Percentiles rank a stretch among this genome's conserved stretches.
These are phyloP conservation scores for Solanum chiquidenum DNA, from an alignment of 257 asterid genomes.

Conservation along the genomic window DNA sequence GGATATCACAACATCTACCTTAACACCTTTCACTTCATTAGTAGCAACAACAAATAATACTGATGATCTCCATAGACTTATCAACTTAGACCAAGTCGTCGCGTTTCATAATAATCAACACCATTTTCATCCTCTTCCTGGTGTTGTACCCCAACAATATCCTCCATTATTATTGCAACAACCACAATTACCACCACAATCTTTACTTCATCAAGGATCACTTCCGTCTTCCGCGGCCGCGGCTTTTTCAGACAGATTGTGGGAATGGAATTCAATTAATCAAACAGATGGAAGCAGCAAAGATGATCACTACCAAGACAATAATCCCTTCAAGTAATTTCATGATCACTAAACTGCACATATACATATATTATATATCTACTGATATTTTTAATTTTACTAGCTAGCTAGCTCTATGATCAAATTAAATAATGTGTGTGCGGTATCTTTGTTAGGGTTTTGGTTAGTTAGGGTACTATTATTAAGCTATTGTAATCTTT, in stretches of 20 bases:
- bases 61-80: slow-evolving; percentile 65
- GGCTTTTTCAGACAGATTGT: slow-evolving; percentile 45
- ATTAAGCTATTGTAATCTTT: not conserved
- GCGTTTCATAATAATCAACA: slow-evolving; percentile 11
- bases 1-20: not conserved
- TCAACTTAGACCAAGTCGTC: slow-evolving; percentile 30
- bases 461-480: not conserved
- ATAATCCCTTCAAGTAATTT: slow-evolving; percentile 1
- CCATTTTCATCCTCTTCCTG: slow-evolving; percentile 15
- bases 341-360: not conserved
- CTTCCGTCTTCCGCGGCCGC: slow-evolving; percentile 5
- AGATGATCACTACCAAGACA: not conserved
- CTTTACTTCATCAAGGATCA: slow-evolving; percentile 16
- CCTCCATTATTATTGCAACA: slow-evolving; percentile 20
- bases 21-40: slow-evolving; percentile 5
- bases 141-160: slow-evolving; percentile 14
- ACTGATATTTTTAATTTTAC: not conserved
- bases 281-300: not conserved
- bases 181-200: not conserved
- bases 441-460: not conserved
- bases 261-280: slow-evolving; percentile 68
- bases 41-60: slow-evolving; percentile 4
- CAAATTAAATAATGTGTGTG: not conserved
- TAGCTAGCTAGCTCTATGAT: not conserved
- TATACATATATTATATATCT: not conserved